Conservation (phyloP, 495 filamentous ascomycete species). For the Lophium mytilinum region DNA sequence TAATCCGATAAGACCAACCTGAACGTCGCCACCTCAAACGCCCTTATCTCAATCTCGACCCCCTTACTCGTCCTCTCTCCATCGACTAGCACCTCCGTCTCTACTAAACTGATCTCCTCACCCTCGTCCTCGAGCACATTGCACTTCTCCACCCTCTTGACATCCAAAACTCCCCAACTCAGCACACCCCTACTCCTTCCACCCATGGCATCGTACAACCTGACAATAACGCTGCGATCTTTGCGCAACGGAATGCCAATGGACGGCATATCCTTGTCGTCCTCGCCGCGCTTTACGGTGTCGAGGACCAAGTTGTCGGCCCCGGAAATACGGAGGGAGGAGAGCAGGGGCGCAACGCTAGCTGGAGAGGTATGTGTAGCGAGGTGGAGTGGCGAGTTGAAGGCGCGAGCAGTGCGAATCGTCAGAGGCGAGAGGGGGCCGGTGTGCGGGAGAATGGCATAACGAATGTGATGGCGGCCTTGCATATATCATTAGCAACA, state of each 20-base stretch:
- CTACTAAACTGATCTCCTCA: constrained; percentile 45
- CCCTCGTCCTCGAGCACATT: constrained; percentile 71
- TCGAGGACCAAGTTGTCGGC: constrained; percentile 62
- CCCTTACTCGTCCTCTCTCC: constrained; percentile 40
- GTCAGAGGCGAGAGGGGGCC: constrained; percentile 63
- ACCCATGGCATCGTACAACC: constrained; percentile 88
- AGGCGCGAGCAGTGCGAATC: constrained; percentile 75
- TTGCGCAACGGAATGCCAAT: constrained; percentile 59
- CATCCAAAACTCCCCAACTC: constrained; percentile 50
- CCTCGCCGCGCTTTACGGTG: constrained; percentile 85
- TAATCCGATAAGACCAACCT: constrained; percentile 53
- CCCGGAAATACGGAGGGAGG: constrained; percentile 29
- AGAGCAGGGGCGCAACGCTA: constrained; percentile 27
- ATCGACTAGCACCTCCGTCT: constrained; percentile 17
- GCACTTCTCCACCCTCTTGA: constrained; percentile 70
- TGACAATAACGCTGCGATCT: constrained; percentile 70
- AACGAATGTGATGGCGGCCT: constrained; percentile 72
- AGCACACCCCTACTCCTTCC: constrained; percentile 64
- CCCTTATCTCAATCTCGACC: constrained; percentile 57
- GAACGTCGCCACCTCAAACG: constrained; percentile 88
- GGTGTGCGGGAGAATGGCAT: constrained; percentile 81
- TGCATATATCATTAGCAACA: neutral
- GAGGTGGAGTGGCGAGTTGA: constrained; percentile 67
- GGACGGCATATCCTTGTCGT: constrained; percentile 78
- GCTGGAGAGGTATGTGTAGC: constrained; percentile 18